phyloP scores from a whole-genome alignment of 1,284 basidiomycete species.

The Tilletia walkeri region DNA sequence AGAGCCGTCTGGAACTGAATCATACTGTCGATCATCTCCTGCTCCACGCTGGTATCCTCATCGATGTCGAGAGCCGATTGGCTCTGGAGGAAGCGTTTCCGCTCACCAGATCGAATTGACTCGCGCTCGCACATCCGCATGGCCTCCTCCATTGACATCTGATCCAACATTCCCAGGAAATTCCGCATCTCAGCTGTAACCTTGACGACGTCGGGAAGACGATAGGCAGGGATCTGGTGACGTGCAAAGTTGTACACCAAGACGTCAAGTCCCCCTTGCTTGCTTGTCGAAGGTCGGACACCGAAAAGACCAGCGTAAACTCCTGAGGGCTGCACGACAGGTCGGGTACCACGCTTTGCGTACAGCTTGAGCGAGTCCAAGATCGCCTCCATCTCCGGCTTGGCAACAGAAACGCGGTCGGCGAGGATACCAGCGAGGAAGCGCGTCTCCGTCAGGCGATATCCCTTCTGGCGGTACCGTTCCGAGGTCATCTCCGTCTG shows the following conservation, averaged over 20 bases:
- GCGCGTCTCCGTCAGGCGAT: conserved; percentile 60
- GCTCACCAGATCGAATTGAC: conserved; percentile 51
- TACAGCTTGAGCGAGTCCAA: conserved; percentile 60
- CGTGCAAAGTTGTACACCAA: conserved; percentile 62
- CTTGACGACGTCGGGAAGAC: conserved; percentile 59
- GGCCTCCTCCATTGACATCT: conserved; percentile 58
- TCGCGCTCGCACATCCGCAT: conserved; percentile 57
- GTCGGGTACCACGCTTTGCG: conserved; percentile 59
- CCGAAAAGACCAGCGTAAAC: conserved; percentile 61
- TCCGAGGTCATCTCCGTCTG: conserved; percentile 33
- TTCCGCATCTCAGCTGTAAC: conserved; percentile 57
- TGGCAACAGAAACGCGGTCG: conserved; percentile 59
- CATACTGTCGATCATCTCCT: conserved; percentile 56
- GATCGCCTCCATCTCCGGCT: conserved; percentile 60
- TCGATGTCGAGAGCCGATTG: conserved; percentile 22
- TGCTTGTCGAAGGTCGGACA: conserved; percentile 57
- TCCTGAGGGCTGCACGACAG: conserved; percentile 60
- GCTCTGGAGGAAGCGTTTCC: conserved; percentile 34
- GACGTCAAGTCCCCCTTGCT: conserved; percentile 57
- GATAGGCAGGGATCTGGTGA: conserved; percentile 62
- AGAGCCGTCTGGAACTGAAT: conserved; percentile 61
- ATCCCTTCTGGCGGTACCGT: conserved; percentile 59
- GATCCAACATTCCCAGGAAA: conserved; percentile 57
- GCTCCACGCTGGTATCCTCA: conserved; percentile 25
- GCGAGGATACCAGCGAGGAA: conserved; percentile 60